Conservation (phyloP, 2,329 filamentous ascomycete species). For the Fusarium palustre region DNA sequence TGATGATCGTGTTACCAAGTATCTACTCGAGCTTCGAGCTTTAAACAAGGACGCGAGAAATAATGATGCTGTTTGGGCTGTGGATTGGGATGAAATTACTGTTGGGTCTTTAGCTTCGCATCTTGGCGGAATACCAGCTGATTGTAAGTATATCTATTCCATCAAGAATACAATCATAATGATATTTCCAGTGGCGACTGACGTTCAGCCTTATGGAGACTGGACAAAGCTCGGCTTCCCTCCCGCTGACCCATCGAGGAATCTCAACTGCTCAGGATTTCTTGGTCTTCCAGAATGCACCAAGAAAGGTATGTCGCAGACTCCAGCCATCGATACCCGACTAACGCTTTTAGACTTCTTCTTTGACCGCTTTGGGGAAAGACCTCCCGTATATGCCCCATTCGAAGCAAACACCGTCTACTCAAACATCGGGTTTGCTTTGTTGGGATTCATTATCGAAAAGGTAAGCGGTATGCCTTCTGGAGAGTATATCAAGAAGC, state of each 20-base stretch:
- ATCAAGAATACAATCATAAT: fast-evolving
- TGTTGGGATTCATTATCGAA: constrained; percentile 18
- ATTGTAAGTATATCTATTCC: fast-evolving
- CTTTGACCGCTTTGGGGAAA: constrained; percentile 13
- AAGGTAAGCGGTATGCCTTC: constrained; percentile 21
- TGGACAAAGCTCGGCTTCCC: constrained; percentile 21
- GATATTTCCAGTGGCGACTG: background rate
- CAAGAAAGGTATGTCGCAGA: background rate
- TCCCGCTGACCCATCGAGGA: background rate
- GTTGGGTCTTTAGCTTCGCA: constrained; percentile 16
- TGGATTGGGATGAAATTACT: constrained; percentile 26
- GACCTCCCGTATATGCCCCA: constrained; percentile 10
- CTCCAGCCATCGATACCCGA: fast-evolving
- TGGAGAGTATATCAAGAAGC: constrained; percentile 13
- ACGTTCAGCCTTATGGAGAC: constrained; percentile 23
- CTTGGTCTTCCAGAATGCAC: constrained; percentile 6
- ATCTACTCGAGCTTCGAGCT: constrained; percentile 14
- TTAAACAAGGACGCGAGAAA: constrained; percentile 16
- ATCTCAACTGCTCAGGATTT: constrained; percentile 22
- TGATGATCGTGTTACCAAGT: constrained; percentile 19
- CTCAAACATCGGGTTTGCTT: constrained; percentile 3
- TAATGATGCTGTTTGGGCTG: constrained; percentile 15
- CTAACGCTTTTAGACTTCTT: constrained; percentile 8
- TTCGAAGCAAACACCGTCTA: constrained; percentile 8
- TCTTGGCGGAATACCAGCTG: constrained; percentile 6